Conservation (phyloP, 2,329 filamentous ascomycete genomes). For the Dactylellina parvicollis region DNA sequence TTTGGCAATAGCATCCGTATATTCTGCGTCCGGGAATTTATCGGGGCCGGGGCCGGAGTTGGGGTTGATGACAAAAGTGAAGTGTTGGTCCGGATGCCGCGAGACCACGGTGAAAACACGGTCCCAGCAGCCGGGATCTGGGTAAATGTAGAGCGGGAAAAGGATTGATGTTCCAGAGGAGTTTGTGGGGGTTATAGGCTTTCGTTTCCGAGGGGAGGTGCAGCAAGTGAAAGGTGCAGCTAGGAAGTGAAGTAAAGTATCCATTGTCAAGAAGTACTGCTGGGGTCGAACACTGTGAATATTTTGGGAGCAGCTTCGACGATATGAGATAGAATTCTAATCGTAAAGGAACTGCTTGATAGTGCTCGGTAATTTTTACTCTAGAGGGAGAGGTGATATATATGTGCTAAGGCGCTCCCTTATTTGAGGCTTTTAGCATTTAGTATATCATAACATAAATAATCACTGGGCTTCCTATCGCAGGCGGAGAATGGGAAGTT, state of each 20-base stretch:
- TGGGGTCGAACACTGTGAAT: too few species aligned
- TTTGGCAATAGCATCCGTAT: slow-evolving; percentile 60
- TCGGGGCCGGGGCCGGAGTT: slow-evolving; percentile 59
- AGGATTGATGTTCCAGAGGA: slow-evolving; percentile 55
- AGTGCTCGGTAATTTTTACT: too few species aligned
- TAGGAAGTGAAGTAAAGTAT: slow-evolving; percentile 11
- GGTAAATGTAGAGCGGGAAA: slow-evolving; percentile 57
- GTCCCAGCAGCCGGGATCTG: slow-evolving; percentile 54
- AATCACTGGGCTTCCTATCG: neutral
- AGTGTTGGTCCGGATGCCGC: slow-evolving; percentile 56
- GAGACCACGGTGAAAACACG: slow-evolving; percentile 55
- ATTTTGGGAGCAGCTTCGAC: too few species aligned
- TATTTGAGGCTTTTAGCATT: neutral
- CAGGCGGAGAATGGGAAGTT: neutral
- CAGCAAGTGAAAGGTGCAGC: slow-evolving; percentile 37
- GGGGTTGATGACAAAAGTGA: slow-evolving; percentile 59
- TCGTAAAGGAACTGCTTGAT: too few species aligned
- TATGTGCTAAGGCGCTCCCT: neutral
- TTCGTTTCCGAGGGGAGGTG: slow-evolving; percentile 66
- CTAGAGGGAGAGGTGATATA: too few species aligned
- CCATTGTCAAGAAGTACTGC: slow-evolving; percentile 11
- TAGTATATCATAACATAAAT: neutral
- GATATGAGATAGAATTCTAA: too few species aligned
- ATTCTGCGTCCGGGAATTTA: slow-evolving; percentile 60
- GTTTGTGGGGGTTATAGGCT: slow-evolving; percentile 36